These are phyloP conservation scores for Pezicula radicicola DNA, from an alignment of 2,329 filamentous ascomycete genomes.

Conservation along the genomic window DNA sequence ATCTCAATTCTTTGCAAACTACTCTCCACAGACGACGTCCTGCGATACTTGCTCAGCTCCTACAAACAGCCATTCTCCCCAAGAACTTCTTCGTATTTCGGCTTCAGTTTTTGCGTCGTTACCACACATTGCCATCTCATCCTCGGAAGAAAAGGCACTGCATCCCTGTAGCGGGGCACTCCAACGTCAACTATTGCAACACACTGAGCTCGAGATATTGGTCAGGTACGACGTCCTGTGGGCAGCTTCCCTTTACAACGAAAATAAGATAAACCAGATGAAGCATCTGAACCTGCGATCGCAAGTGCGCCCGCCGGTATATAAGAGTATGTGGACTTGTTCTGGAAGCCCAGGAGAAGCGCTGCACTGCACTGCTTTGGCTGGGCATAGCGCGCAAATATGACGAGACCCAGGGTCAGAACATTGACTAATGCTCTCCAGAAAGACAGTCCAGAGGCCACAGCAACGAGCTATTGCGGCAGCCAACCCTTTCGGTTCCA, in stretches of 20 bases:
- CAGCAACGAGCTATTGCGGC: slow-evolving; percentile 7
- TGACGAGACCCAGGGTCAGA: too few species aligned
- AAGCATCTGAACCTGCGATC: slow-evolving; percentile 6
- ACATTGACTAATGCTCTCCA: neutral
- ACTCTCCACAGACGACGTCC: neutral
- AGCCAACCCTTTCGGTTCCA: neutral
- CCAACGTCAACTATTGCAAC: slow-evolving; percentile 17
- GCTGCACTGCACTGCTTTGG: neutral
- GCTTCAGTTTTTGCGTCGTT: neutral
- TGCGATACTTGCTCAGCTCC: neutral
- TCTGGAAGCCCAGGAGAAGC: slow-evolving; percentile 11
- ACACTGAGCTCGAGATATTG: slow-evolving; percentile 13
- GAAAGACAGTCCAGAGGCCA: slow-evolving; percentile 9
- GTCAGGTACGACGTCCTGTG: slow-evolving; percentile 15
- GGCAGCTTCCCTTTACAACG: slow-evolving; percentile 4
- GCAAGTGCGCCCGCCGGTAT: neutral
- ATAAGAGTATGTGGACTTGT: neutral
- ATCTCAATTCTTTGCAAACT: neutral
- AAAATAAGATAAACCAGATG: slow-evolving; percentile 8
- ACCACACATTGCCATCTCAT: slow-evolving; percentile 3
- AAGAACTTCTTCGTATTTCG: too few species aligned
- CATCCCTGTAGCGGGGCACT: slow-evolving; percentile 24
- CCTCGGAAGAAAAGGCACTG: slow-evolving; percentile 7
- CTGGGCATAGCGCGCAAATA: too few species aligned
- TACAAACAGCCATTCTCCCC: too few species aligned